Conservation (phyloP, 2,329 filamentous ascomycete genomes). For the Pleurostoma richardsiae region DNA sequence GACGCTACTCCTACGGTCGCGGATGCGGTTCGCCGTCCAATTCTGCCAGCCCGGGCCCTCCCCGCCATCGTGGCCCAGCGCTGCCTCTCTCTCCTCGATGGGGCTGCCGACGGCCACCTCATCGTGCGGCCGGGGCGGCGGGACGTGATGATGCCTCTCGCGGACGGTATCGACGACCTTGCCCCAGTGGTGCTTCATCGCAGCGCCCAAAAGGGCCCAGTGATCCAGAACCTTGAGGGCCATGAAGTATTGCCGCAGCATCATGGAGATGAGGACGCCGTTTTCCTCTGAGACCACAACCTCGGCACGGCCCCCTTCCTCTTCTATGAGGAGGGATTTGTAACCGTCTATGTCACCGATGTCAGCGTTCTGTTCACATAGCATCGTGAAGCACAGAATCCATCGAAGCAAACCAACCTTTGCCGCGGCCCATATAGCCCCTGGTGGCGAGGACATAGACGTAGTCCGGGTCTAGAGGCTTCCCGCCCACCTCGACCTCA, state of each 20-base stretch:
- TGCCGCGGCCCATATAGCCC: slow-evolving; percentile 85
- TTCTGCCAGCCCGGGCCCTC: slow-evolving; percentile 25
- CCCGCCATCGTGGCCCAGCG: neutral
- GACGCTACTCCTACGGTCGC: slow-evolving; percentile 23
- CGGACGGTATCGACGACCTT: slow-evolving; percentile 59
- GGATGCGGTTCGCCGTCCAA: slow-evolving; percentile 28
- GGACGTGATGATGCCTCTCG: slow-evolving; percentile 16
- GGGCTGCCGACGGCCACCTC: neutral
- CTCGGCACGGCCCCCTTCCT: slow-evolving; percentile 70
- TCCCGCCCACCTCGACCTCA: slow-evolving; percentile 54
- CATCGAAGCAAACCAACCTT: slow-evolving; percentile 32
- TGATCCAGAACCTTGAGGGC: slow-evolving; percentile 73
- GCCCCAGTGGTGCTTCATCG: slow-evolving; percentile 60
- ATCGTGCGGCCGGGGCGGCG: slow-evolving; percentile 1
- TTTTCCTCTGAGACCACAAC: slow-evolving; percentile 83
- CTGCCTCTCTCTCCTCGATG: slow-evolving; percentile 1
- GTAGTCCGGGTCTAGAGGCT: slow-evolving; percentile 55
- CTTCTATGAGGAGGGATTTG: slow-evolving; percentile 66
- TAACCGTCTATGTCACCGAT: slow-evolving; percentile 60
- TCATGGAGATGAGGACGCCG: slow-evolving; percentile 78
- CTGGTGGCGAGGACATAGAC: slow-evolving; percentile 73
- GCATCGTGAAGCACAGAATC: neutral
- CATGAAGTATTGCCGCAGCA: slow-evolving; percentile 89
- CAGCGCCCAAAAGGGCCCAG: slow-evolving; percentile 68
- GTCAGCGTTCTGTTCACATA: neutral